Percentiles rank a stretch among this genome's conserved stretches.
Evolutionary conservation across 2,329 filamentous ascomycete species (phyloP).

Genomic region (Trichoderma koningii): DNA sequence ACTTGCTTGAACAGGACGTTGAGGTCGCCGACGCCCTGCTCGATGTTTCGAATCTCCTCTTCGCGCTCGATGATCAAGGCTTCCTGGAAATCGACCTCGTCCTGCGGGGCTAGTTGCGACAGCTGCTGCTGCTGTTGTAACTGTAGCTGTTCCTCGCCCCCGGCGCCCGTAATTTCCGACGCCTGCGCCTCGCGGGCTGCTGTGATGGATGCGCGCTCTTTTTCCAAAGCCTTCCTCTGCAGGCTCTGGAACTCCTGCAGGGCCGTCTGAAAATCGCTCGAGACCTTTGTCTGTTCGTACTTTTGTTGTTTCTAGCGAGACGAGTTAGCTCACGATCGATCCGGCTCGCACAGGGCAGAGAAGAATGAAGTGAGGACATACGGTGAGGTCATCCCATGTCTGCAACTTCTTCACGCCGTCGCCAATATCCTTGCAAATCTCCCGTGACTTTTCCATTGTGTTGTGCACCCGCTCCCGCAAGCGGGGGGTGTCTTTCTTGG

Average conservation of each 20-base stretch:
- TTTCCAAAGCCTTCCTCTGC: conserved; percentile 88
- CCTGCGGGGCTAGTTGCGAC: conserved; percentile 80
- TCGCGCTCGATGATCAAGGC: conserved; percentile 94
- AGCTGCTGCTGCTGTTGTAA: conserved; percentile 70
- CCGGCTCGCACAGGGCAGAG: neutral
- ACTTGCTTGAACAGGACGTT: conserved; percentile 98
- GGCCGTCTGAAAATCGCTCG: conserved; percentile 86
- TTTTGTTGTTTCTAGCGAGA: conserved; percentile 78
- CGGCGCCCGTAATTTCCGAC: conserved; percentile 48
- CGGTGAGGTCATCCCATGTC: conserved; percentile 80
- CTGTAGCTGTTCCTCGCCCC: conserved; percentile 49
- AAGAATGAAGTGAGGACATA: conserved; percentile 46
- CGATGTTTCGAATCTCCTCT: conserved; percentile 94
- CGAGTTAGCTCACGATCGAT: conserved; percentile 4
- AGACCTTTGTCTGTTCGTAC: conserved; percentile 93
- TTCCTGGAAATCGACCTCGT: conserved; percentile 97
- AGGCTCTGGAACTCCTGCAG: conserved; percentile 89
- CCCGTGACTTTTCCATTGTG: conserved; percentile 80
- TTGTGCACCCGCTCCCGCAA: conserved; percentile 89
- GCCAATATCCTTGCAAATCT: conserved; percentile 86
- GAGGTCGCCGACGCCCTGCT: conserved; percentile 90
- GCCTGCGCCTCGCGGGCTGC: conserved; percentile 82
- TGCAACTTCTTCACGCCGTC: conserved; percentile 93
- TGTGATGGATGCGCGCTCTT: conserved; percentile 82
- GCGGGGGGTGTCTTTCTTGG: conserved; percentile 85